phyloP scores from a whole-genome alignment of 2,329 filamentous ascomycete genomes.

The Metarhizium brunneum region DNA sequence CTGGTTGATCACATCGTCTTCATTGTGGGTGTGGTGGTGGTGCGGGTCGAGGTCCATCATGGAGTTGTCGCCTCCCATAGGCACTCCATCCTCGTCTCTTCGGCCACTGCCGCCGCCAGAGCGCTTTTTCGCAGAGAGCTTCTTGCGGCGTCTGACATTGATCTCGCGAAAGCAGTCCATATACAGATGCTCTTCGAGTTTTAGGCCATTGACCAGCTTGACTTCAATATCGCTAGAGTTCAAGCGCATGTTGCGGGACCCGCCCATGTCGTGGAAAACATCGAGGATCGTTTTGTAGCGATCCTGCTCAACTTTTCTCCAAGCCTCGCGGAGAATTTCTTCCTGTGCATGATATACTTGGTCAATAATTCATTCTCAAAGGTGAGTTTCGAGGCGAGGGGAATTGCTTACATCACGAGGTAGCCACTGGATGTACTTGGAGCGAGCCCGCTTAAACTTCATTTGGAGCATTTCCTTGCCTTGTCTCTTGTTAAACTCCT shows the following conservation, averaged over 20 bases:
- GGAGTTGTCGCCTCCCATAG: constrained; percentile 33
- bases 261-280: constrained; percentile 39
- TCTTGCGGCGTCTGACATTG: constrained; percentile 30
- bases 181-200: constrained; percentile 28
- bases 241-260: constrained; percentile 38
- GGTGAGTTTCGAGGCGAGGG: background rate
- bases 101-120: constrained; percentile 8
- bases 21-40: constrained; percentile 22
- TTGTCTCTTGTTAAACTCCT: constrained; percentile 24
- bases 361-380: constrained; percentile 6
- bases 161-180: constrained; percentile 29
- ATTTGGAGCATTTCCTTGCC: constrained; percentile 46
- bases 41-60: constrained; percentile 27
- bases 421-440: constrained; percentile 40
- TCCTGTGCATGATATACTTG: constrained; percentile 20
- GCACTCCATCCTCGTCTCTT: constrained; percentile 20
- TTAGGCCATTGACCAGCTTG: constrained; percentile 36
- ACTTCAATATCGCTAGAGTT: constrained; percentile 40
- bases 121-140: constrained; percentile 23
- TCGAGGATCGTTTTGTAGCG: constrained; percentile 33
- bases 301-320: constrained; percentile 29
- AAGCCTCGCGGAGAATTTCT: constrained; percentile 30
- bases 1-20: constrained; percentile 27
- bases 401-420: constrained; percentile 35
- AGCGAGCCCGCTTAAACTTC: constrained; percentile 42